These are phyloP conservation scores for Ustilago sp. DNA, from an alignment of 1,284 basidiomycete species.

Conservation along the genomic window DNA sequence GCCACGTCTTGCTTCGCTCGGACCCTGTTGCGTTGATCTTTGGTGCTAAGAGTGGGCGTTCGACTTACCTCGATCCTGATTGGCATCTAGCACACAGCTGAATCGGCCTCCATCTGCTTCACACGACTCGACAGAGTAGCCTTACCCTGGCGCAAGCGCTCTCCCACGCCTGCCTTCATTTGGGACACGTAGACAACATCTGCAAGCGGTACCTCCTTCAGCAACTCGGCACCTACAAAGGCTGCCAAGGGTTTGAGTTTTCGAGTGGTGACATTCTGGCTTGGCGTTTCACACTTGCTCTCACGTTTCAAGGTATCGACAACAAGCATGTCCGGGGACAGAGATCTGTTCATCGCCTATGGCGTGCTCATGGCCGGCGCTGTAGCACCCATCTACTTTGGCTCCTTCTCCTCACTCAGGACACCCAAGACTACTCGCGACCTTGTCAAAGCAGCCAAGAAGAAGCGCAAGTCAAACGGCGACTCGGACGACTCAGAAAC, in stretches of 20 bases:
- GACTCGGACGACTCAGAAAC: conserved; percentile 26
- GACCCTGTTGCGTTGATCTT: background rate
- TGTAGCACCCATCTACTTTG: conserved; percentile 62
- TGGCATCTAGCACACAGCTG: too few relatives aligned
- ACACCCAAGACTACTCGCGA: conserved; percentile 61
- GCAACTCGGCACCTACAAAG: too few relatives aligned
- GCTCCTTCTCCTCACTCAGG: conserved; percentile 59
- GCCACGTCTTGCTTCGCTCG: background rate
- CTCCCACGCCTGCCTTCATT: background rate
- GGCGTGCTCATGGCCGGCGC: conserved; percentile 58
- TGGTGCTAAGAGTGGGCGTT: background rate
- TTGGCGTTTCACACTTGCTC: background rate
- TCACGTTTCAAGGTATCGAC: background rate
- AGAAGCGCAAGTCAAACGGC: conserved; percentile 21
- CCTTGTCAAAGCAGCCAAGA: conserved; percentile 47
- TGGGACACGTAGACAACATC: conserved; percentile 4
- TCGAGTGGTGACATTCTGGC: background rate
- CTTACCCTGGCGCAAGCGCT: background rate
- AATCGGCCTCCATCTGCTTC: too few relatives aligned
- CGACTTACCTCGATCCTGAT: background rate
- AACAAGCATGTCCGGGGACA: conserved; percentile 38
- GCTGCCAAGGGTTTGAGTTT: background rate
- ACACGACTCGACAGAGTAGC: too few relatives aligned
- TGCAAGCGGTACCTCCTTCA: background rate
- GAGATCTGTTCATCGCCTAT: conserved; percentile 60